A percentile compares a stretch with the other conserved stretches of the same genome.
Evolutionary conservation across 805 yeast genomes (phyloP).

Genomic region (Nakazawaea ishiwadae): DNA sequence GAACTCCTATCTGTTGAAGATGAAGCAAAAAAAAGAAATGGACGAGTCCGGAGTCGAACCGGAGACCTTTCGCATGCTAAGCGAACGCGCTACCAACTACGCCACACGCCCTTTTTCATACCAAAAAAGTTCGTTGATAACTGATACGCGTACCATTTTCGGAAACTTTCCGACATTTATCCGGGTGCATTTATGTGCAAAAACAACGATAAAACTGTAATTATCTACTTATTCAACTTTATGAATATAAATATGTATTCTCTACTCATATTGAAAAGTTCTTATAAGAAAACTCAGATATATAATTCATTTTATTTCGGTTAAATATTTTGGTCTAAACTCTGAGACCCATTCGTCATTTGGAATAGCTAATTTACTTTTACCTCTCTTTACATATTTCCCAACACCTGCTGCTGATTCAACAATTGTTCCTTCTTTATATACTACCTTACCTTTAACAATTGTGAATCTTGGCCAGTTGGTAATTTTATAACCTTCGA

Average conservation of each 20-base stretch:
- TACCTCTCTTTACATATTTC: constrained; percentile 8
- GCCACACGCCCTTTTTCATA: constrained; percentile 60
- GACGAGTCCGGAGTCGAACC: constrained; percentile 80
- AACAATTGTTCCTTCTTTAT: constrained; percentile 12
- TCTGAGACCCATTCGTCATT: constrained; percentile 13
- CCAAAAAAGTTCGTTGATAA: no score
- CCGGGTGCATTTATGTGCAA: no score
- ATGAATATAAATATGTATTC: no score
- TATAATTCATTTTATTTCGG: no score
- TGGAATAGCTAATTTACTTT: constrained; percentile 10
- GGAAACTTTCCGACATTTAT: no score
- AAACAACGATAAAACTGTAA: no score
- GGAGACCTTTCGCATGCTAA: constrained; percentile 75
- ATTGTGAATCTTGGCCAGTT: constrained; percentile 20
- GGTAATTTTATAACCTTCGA: constrained; percentile 15
- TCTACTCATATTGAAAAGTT: no score
- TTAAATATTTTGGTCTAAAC: constrained; percentile 11
- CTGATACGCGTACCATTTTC: no score
- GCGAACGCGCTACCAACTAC: constrained; percentile 82
- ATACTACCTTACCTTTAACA: constrained; percentile 16
- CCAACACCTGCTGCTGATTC: constrained; percentile 8
- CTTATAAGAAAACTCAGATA: no score
- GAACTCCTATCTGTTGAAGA: not conserved
- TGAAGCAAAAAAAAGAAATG: constrained; percentile 25
- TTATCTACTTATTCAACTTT: no score